Evolutionary conservation across 1,284 basidiomycete genomes (phyloP).

Genomic region (Amylostereum areolatum): DNA sequence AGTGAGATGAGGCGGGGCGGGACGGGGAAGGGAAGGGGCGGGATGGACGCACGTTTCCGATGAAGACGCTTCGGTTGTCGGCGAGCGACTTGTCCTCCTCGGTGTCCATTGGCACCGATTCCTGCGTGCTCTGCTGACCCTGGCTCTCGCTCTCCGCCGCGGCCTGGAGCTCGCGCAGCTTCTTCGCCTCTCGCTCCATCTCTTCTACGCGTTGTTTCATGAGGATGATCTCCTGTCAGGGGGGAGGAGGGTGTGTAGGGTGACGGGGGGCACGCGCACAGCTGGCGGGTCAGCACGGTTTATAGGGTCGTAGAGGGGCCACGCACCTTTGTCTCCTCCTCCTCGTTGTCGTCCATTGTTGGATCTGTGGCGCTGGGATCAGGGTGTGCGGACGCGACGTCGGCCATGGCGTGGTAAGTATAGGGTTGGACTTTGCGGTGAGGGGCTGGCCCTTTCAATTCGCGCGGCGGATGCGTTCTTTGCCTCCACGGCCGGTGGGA

Average conservation of each 20-base stretch:
- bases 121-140: slow-evolving; percentile 32
- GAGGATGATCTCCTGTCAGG: slow-evolving; percentile 62
- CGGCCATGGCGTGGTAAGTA: slow-evolving; percentile 21
- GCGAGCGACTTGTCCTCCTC: slow-evolving; percentile 76
- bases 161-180: slow-evolving; percentile 86
- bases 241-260: slow-evolving; percentile 1
- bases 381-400: slow-evolving; percentile 23
- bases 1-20: slow-evolving; percentile 2
- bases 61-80: slow-evolving; percentile 88
- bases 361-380: slow-evolving; percentile 19
- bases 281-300: background rate
- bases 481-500: too few relatives aligned
- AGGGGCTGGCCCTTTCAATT: too few relatives aligned
- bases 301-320: background rate
- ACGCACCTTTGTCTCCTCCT: slow-evolving; percentile 32
- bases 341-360: slow-evolving; percentile 28
- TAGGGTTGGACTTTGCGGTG: too few relatives aligned
- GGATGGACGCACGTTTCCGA: slow-evolving; percentile 81
- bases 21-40: background rate
- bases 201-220: slow-evolving; percentile 94
- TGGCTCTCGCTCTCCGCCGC: slow-evolving; percentile 64
- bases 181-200: slow-evolving; percentile 89
- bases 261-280: background rate
- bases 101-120: slow-evolving; percentile 53
- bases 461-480: too few relatives aligned